Percentiles rank a stretch among this genome's conserved stretches.
Evolutionary conservation across 306 rosid genomes (phyloP).

Genomic region (Acacia confusa): DNA sequence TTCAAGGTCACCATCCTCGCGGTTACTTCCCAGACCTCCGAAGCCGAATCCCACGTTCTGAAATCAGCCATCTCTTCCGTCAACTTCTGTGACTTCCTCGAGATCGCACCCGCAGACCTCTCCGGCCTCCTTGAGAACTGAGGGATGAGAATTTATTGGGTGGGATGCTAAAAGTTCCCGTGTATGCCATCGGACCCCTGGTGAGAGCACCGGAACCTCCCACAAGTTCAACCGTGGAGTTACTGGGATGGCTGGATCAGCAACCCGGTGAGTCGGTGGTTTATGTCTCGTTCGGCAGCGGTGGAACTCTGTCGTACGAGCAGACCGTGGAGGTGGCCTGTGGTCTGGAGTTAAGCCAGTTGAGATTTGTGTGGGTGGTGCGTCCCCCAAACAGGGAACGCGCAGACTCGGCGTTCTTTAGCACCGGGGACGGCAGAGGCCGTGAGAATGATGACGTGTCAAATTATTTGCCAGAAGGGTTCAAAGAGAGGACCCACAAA

Average conservation of each 20-base stretch:
- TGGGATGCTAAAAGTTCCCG: conserved; percentile 24
- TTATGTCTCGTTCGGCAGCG: conserved; percentile 70
- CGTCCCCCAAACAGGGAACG: conserved; percentile 35
- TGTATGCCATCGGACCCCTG: conserved; percentile 58
- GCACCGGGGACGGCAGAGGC: not conserved
- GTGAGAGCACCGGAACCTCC: conserved; percentile 15
- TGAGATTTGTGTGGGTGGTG: conserved; percentile 68
- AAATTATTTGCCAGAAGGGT: conserved; percentile 41
- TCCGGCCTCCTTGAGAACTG: conserved; percentile 18
- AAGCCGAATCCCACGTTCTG: conserved; percentile 30
- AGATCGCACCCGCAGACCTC: conserved; percentile 33
- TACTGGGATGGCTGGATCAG: conserved; percentile 50
- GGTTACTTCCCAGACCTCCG: conserved; percentile 34
- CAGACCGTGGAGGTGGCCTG: conserved; percentile 58
- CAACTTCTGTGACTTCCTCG: conserved; percentile 31
- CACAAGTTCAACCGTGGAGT: not conserved
- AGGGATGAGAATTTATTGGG: conserved; percentile 30
- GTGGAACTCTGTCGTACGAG: conserved; percentile 50
- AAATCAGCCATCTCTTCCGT: conserved; percentile 12
- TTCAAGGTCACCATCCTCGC: conserved; percentile 45
- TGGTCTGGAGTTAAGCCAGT: conserved; percentile 64
- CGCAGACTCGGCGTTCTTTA: conserved; percentile 20
- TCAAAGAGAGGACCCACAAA: conserved; percentile 31
- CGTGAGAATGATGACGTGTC: not conserved
- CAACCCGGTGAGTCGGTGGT: conserved; percentile 55